Evolutionary conservation across 257 asterid genomes (phyloP), one percentile per base, ranked within the genome.

Genomic region (Plectranthus barbatus): DNA sequence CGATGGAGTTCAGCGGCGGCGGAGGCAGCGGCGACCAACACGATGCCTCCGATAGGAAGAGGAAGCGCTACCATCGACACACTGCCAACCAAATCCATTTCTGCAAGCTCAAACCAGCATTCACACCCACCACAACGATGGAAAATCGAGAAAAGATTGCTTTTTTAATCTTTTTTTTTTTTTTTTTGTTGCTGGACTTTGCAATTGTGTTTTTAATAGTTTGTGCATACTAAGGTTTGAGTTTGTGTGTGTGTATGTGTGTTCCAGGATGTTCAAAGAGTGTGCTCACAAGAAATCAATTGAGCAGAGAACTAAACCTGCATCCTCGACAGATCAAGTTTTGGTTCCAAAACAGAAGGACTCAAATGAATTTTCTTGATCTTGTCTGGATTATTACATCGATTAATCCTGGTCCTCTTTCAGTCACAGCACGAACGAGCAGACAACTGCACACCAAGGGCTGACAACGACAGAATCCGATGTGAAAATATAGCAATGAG

Each of bases 331-430:
- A 93, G 75, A 87, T 93, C 79, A 93, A 93, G 68, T 93, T 93
- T 65, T 93, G 99, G 99, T 93, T 93, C 72, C 99, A 93, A 70
- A 93, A 93, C 52, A 73, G 97, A 2, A 81, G 99, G 72, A 93
- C 99, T 36, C 99, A 93, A 58, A 87, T 85, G 94, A 93, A 93
- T 97, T 97, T 89, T n/a, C 2, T n/a, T n/a, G n/a, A n/a, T n/a
- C n/a, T n/a, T n/a, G n/a, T n/a, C n/a, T n/a, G n/a, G n/a, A n/a
- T n/a, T n/a, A n/a, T n/a, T n/a, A n/a, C n/a, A n/a, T n/a, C n/a
- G n/a, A n/a, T n/a, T n/a, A n/a, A n/a, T n/a, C n/a, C n/a, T n/a
- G n/a, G n/a, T n/a, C n/a, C n/a, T n/a, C n/a, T n/a, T n/a, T n/a
- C n/a, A n/a, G n/a, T n/a, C n/a, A n/a, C n/a, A n/a, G n/a, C n/a